These are phyloP conservation scores for Tuber umbilicatum DNA, from an alignment of 495 filamentous ascomycete genomes.

Conservation along the genomic window DNA sequence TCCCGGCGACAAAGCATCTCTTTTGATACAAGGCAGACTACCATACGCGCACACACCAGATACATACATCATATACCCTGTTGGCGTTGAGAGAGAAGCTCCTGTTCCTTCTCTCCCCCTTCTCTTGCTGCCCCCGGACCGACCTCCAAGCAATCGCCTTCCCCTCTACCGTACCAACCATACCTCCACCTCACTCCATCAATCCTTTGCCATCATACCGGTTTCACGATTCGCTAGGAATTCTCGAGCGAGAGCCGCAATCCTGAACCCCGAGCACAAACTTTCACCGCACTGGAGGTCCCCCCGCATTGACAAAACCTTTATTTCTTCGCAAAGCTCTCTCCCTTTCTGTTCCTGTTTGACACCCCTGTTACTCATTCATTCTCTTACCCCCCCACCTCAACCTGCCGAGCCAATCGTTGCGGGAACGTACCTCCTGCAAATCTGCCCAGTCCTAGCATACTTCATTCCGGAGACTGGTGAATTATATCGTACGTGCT, in stretches of 20 bases:
- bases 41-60: not conserved
- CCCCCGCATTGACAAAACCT: not conserved
- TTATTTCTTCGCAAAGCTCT: not conserved
- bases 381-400: not conserved
- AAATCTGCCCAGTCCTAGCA: not conserved
- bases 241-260: not conserved
- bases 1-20: not conserved
- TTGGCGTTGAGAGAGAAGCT: not conserved
- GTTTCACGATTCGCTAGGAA: not conserved
- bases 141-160: not conserved
- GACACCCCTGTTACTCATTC: not conserved
- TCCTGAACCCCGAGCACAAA: not conserved
- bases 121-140: not conserved
- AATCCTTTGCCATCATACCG: not conserved
- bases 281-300: not conserved
- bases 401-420: not conserved
- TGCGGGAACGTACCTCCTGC: not conserved
- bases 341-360: not conserved
- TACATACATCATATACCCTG: not conserved
- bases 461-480: not conserved
- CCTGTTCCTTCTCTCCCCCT: not conserved
- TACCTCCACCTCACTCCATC: not conserved
- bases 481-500: not conserved
- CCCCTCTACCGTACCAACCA: not conserved
- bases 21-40: constrained; percentile 1